Percentiles rank a stretch among this genome's conserved stretches.
Evolutionary conservation across 2,329 filamentous ascomycete species (phyloP).

Genomic region (Fusarium oligoseptatum): DNA sequence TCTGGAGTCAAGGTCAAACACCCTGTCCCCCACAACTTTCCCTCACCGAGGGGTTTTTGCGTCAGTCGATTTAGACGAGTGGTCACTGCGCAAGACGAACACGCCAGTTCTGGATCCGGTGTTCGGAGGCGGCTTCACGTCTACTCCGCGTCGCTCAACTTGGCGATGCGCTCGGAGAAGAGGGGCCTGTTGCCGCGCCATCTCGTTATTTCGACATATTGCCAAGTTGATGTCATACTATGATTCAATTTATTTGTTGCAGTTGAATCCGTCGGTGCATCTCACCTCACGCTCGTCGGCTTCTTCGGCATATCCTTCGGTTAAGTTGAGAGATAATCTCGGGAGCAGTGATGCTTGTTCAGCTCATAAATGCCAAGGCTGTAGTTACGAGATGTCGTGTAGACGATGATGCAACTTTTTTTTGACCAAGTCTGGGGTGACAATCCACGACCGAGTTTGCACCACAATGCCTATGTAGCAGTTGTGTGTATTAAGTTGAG

Average conservation of each 20-base stretch:
- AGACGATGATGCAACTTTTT: background rate
- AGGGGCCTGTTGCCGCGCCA: background rate
- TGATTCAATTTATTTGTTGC: background rate
- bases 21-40: background rate
- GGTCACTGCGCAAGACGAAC: background rate
- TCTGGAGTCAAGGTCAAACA: background rate
- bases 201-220: background rate
- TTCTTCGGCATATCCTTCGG: background rate
- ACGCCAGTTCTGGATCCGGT: background rate
- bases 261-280: background rate
- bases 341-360: background rate
- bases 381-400: background rate
- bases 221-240: background rate
- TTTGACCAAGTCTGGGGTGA: background rate
- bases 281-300: background rate
- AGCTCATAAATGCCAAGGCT: background rate
- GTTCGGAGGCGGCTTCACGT: background rate
- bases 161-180: background rate
- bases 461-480: no score
- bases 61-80: background rate
- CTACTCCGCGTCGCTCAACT: background rate
- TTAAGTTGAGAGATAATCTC: background rate
- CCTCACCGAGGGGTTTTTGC: background rate
- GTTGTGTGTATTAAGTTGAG: no score
- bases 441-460: no score